phyloP scores from a whole-genome alignment of 2,329 filamentous ascomycete genomes.

The Aspergillus proliferans region DNA sequence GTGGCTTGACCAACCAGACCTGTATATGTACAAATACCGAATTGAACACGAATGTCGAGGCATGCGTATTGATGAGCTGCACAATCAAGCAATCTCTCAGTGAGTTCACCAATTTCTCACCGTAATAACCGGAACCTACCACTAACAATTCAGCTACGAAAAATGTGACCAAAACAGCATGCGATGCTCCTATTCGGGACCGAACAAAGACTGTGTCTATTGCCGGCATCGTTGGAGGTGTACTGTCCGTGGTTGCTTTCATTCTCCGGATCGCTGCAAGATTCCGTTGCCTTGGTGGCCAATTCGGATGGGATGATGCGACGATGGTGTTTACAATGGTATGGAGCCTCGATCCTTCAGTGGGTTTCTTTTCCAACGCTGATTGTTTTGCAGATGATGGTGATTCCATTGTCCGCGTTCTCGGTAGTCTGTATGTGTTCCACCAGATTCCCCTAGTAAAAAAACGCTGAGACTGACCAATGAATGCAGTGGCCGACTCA shows the following conservation, averaged over 20 bases:
- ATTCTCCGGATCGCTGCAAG: constrained; percentile 34
- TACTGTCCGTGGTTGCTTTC: constrained; percentile 29
- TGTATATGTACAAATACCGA: constrained; percentile 36
- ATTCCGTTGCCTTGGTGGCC: constrained; percentile 26
- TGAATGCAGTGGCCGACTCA: constrained; percentile 29
- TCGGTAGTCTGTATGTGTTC: constrained; percentile 20
- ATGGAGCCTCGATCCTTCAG: not conserved
- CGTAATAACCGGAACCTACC: not conserved
- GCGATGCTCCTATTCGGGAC: constrained; percentile 34
- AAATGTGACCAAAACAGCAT: constrained; percentile 36
- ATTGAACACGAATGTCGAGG: constrained; percentile 25
- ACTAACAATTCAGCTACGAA: constrained; percentile 31
- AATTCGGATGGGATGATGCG: constrained; percentile 37
- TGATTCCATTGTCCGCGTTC: constrained; percentile 19
- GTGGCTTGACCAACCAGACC: constrained; percentile 30
- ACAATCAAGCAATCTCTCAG: constrained; percentile 33
- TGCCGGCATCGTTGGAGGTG: constrained; percentile 28
- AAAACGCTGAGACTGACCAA: constrained; percentile 4
- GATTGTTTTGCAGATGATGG: constrained; percentile 6
- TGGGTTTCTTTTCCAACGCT: not conserved
- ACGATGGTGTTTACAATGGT: constrained; percentile 30
- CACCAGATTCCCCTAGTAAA: not conserved
- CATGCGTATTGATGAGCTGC: constrained; percentile 31
- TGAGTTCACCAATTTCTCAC: constrained; percentile 9
- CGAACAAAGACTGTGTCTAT: constrained; percentile 25